phyloP scores from a whole-genome alignment of 1,139 yeast genomes.

The Zygosaccharomyces sapae region DNA sequence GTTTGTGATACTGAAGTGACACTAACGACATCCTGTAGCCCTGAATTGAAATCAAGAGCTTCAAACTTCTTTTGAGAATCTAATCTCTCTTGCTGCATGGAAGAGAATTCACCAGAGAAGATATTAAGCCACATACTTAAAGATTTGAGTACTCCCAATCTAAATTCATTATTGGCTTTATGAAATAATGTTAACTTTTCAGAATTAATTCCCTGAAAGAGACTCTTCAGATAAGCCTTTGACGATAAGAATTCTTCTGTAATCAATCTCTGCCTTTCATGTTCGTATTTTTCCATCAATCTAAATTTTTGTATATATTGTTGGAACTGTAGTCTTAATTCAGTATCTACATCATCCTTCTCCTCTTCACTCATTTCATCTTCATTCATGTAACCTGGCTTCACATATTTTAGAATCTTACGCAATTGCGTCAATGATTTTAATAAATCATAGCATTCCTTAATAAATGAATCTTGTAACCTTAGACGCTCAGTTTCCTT shows the following conservation, averaged over 20 bases:
- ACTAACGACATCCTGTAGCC: slow-evolving; percentile 16
- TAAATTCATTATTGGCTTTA: slow-evolving; percentile 27
- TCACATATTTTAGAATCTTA: slow-evolving; percentile 41
- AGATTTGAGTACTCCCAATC: slow-evolving; percentile 33
- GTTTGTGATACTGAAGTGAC: slow-evolving; percentile 25
- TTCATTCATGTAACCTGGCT: slow-evolving; percentile 44
- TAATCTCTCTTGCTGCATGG: slow-evolving; percentile 32
- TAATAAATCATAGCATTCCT: slow-evolving; percentile 49
- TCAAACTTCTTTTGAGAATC: slow-evolving; percentile 28
- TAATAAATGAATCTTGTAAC: slow-evolving; percentile 50
- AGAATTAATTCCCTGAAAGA: slow-evolving; percentile 11
- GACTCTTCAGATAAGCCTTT: slow-evolving; percentile 9
- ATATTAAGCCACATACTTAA: slow-evolving; percentile 27
- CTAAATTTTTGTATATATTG: slow-evolving; percentile 49
- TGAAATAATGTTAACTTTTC: slow-evolving; percentile 16
- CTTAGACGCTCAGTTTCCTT: slow-evolving; percentile 8
- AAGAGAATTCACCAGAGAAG: slow-evolving; percentile 27
- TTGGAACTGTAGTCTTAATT: slow-evolving; percentile 49
- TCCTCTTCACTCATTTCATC: slow-evolving; percentile 42
- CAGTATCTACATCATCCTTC: slow-evolving; percentile 54
- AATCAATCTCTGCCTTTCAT: slow-evolving; percentile 34
- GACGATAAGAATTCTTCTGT: slow-evolving; percentile 15
- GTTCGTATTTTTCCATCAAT: slow-evolving; percentile 49
- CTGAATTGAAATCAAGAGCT: slow-evolving; percentile 26
- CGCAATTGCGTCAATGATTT: slow-evolving; percentile 41